Percentiles rank a stretch among this genome's conserved stretches.
Evolutionary conservation across 768 basidiomycete genomes (phyloP).

Genomic region (Leccinellum rugosiceps): DNA sequence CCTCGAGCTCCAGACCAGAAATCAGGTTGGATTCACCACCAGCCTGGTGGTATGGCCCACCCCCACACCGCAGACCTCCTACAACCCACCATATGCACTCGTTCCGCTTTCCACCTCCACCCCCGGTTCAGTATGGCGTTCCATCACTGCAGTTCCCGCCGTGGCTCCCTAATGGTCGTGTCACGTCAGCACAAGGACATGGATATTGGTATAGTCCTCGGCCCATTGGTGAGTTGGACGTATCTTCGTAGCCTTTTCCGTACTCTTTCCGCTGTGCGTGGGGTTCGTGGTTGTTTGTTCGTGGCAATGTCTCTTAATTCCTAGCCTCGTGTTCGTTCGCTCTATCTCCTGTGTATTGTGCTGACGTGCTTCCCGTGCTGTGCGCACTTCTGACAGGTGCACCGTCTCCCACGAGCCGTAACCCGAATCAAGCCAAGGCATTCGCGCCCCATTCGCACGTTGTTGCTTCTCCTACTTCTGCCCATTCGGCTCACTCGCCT

Average conservation of each 20-base stretch:
- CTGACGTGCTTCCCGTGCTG: conserved; percentile 9
- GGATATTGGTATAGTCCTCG: conserved; percentile 22
- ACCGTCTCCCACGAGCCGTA: conserved; percentile 9
- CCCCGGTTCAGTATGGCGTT: conserved; percentile 7
- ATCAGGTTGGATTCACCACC: conserved; percentile 10
- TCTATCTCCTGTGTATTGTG: neutral
- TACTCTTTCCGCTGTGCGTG: neutral
- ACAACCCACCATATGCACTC: neutral
- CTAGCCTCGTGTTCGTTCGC: neutral
- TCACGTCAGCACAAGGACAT: conserved; percentile 12
- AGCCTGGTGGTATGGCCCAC: conserved; percentile 7
- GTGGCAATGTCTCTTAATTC: neutral
- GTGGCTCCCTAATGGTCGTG: conserved; percentile 13
- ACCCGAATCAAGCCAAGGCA: conserved; percentile 6
- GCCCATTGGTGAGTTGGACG: conserved; percentile 17
- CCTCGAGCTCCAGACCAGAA: conserved; percentile 4
- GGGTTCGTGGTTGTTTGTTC: neutral
- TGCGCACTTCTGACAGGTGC: conserved; percentile 10
- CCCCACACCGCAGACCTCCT: conserved; percentile 8
- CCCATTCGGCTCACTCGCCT: neutral
- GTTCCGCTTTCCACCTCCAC: conserved; percentile 14
- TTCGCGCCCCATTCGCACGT: conserved; percentile 3
- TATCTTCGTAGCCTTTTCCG: conserved; percentile 1
- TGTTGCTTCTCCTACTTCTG: neutral
- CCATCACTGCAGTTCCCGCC: conserved; percentile 15